Evolutionary conservation across 176 grass and related monocot species (phyloP).

Genomic region (Chrysopogon serrulatus): DNA sequence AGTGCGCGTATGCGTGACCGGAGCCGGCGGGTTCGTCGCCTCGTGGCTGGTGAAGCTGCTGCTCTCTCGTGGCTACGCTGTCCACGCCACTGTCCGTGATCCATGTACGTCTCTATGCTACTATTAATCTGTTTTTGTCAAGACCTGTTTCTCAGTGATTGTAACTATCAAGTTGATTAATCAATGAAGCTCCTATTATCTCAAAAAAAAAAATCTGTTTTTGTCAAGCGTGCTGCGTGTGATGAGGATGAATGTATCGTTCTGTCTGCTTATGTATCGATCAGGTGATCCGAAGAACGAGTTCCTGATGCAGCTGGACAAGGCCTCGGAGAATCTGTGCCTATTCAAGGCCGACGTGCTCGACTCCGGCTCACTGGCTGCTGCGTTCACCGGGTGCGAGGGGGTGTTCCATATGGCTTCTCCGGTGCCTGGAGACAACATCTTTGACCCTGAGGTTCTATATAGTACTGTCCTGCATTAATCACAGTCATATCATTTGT

Average conservation of each 20-base stretch:
- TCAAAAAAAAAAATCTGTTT: no score
- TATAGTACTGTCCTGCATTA: not conserved
- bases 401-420: conserved; percentile 51
- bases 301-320: not conserved
- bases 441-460: conserved; percentile 3
- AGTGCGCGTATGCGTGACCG: conserved; percentile 46
- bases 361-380: not conserved
- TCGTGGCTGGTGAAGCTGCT: conserved; percentile 65
- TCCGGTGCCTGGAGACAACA: conserved; percentile 24
- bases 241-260: not conserved
- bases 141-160: no score
- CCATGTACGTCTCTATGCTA: not conserved
- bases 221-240: not conserved
- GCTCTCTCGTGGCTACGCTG: conserved; percentile 50
- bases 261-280: not conserved
- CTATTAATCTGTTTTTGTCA: not conserved
- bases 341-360: conserved; percentile 4
- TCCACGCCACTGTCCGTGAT: conserved; percentile 46
- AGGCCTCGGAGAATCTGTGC: not conserved
- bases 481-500: not conserved
- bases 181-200: no score
- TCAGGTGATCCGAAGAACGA: conserved; percentile 12
- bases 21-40: conserved; percentile 39
- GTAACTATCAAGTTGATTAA: no score
- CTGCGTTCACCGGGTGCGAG: conserved; percentile 38